Base-by-base conservation (phyloP, 2,329 filamentous ascomycete genomes). In the Colletotrichum eleusines region DNA sequence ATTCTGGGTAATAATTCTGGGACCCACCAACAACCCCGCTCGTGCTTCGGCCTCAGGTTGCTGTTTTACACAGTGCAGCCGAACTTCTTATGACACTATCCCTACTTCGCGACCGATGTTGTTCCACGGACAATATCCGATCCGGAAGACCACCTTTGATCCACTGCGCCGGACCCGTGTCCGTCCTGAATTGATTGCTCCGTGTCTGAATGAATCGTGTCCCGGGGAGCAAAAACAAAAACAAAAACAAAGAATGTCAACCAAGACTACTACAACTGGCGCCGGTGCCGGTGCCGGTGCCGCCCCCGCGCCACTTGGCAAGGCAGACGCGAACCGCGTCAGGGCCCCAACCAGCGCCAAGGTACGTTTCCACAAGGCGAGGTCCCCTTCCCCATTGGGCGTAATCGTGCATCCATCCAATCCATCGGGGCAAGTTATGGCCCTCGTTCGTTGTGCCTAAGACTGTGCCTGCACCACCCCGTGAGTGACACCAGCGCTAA, bases 311-410 rank as follows among this genome's bases (percentile, higher is more conserved):
- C 57, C 68, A 42, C 65, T 71, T 20, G 58, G 42, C 38, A 58
- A 69, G 38, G 44, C n/a, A 40, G 53, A 71, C 59, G 20, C 53
- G 46, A 69, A 69, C 18, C 64, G 68, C 46, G 28, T 48, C 11
- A 48, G 26, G 48, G 63, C 63, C 2, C 26, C 23, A 31, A 63
- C 40, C 23, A 63, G 40, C 46, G 31, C n/a, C 16, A 46, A 40
- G 38, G 38, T 40, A 40, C 38, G 38, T 9, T 14, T 38, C 3
- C 38, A 16, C n/a, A n/a, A n/a, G n/a, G 16, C 0, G 38, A 3
- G 12, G 38, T 42, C 14, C 26, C 14, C 2, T 1, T n/a, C n/a
- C 31, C 31, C 4, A 5, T 14, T 23, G 14, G 23, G 11, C 26
- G 16, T 44, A 16, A 40, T 3, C n/a, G n/a, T 28, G 33, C 31